phyloP scores from a whole-genome alignment of 2,329 filamentous ascomycete genomes.

The Trichophyton verrucosum region DNA sequence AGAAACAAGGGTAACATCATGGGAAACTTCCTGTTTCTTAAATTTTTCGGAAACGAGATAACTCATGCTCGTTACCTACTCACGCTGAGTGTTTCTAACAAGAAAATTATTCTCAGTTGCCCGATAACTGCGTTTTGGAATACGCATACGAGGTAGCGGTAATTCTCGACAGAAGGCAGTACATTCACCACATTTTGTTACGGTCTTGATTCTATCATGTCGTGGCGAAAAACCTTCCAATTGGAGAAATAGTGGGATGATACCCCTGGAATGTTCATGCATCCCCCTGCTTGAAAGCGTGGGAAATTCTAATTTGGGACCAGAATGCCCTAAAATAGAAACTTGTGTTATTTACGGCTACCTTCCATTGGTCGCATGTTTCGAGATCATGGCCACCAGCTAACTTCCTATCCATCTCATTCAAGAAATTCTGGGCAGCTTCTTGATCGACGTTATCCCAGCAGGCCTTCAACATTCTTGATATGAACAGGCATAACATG shows the following conservation, averaged over 20 bases:
- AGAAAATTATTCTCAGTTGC: not conserved
- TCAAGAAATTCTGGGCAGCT: not conserved
- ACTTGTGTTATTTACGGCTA: not conserved
- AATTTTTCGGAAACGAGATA: not conserved
- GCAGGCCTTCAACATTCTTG: not conserved
- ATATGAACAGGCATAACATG: not conserved
- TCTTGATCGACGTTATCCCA: not conserved
- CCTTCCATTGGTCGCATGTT: not conserved
- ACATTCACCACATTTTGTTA: not conserved
- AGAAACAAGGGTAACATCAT: not conserved
- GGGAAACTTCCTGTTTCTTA: not conserved
- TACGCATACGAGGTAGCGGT: not conserved
- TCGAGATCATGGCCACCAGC: not conserved
- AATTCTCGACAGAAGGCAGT: not conserved
- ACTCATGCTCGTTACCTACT: not conserved
- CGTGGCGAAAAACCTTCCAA: not conserved
- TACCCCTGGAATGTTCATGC: not conserved
- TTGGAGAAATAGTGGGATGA: not conserved
- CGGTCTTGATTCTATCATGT: not conserved
- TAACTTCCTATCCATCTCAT: not conserved
- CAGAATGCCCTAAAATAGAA: not conserved
- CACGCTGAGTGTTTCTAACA: not conserved
- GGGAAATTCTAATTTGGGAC: not conserved
- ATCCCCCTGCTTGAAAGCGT: not conserved
- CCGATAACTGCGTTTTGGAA: not conserved